Evolutionary conservation across 441 rosid species (phyloP).

Genomic region (Pelargonium myrrhifolium): DNA sequence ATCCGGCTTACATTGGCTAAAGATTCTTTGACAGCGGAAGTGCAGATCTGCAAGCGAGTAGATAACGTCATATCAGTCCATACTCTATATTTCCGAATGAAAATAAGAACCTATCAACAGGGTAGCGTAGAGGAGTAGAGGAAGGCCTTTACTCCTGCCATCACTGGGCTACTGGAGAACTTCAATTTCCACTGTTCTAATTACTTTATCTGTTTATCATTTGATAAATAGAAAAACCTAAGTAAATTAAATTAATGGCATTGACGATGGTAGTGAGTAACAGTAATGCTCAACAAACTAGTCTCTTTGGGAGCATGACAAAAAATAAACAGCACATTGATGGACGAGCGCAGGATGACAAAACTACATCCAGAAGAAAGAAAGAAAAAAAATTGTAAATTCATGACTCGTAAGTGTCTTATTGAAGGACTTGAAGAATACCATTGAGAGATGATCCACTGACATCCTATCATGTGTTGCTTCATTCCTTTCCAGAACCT

Average conservation of each 20-base stretch:
- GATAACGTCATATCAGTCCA: conserved; percentile 1
- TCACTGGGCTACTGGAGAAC: neutral
- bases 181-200: neutral
- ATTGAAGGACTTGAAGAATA: conserved; percentile 19
- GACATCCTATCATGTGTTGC: conserved; percentile 37
- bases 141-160: conserved; percentile 6
- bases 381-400: neutral
- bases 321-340: neutral
- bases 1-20: conserved; percentile 73
- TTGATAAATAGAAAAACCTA: neutral
- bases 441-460: conserved; percentile 64
- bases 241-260: neutral
- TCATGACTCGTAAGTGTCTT: neutral
- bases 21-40: conserved; percentile 79
- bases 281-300: neutral
- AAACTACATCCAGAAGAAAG: conserved; percentile 1
- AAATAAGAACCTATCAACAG: neutral
- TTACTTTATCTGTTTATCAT: neutral
- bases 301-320: neutral
- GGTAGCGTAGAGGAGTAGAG: neutral
- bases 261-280: neutral
- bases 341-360: neutral
- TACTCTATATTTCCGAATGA: neutral
- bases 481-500: conserved; percentile 71
- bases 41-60: conserved; percentile 57